Conservation (phyloP, 2,329 filamentous ascomycete genomes). For the Trematosphaeria pertusa region DNA sequence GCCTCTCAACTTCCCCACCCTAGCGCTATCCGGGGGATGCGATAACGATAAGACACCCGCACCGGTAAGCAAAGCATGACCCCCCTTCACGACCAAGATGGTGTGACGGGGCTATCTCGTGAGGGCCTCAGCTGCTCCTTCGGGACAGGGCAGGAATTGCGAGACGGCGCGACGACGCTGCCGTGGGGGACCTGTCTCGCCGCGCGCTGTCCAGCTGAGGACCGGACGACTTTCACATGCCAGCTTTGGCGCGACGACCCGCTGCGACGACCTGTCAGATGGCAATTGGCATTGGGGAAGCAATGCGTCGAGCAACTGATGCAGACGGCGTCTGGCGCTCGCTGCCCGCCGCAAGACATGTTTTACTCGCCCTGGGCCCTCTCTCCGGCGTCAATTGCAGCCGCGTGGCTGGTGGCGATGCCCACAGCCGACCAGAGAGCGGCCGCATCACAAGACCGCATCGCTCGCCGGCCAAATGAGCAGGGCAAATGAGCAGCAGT, state of each 20-base stretch:
- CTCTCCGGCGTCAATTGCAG: conserved; percentile 33
- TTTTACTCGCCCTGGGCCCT: conserved; percentile 33
- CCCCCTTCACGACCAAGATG: conserved; percentile 24
- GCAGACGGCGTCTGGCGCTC: conserved; percentile 28
- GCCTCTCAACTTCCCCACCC: no score
- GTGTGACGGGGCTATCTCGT: conserved; percentile 38
- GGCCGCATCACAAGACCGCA: conserved; percentile 41
- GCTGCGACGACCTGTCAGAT: conserved; percentile 20
- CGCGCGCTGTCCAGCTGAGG: conserved; percentile 31
- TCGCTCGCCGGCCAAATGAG: no score
- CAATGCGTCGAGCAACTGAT: conserved; percentile 26
- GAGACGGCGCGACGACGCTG: conserved; percentile 2
- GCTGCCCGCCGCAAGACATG: conserved; percentile 39
- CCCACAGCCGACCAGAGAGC: conserved; percentile 25
- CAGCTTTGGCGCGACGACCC: conserved; percentile 7
- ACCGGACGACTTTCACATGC: conserved; percentile 38
- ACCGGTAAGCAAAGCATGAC: conserved; percentile 27
- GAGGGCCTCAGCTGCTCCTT: conserved; percentile 32
- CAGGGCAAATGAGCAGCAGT: conserved; percentile 22
- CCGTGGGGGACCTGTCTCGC: conserved; percentile 17
- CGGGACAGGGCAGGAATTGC: conserved; percentile 14
- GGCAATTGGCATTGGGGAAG: conserved; percentile 26
- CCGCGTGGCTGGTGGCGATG: conserved; percentile 38
- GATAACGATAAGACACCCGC: conserved; percentile 35
- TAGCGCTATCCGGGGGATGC: neutral